Evolutionary conservation across 768 basidiomycete genomes (phyloP), one percentile per base, ranked within the genome.

Genomic region (Clitopilus passeckerianus): DNA sequence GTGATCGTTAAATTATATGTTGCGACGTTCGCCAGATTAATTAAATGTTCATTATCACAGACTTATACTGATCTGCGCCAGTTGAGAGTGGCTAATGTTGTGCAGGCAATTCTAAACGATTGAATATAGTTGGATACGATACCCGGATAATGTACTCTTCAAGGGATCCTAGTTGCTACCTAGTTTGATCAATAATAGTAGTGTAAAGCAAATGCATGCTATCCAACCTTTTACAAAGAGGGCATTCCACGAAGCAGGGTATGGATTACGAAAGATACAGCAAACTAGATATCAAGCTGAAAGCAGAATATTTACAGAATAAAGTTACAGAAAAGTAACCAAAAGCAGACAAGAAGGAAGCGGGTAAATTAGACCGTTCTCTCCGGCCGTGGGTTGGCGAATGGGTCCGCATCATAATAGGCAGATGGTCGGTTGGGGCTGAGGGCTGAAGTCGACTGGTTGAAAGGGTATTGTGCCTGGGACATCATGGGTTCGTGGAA

Each of bases 1-100:
- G 86, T 59, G 30, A 43, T 22, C 6, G 57, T 27, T 3, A 33
- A 9, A 24, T 57, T 15, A 5, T 35, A 16, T 37, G 18, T 57
- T 20, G 33, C 43, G 16, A 15, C 34, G 20, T 18, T 5, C 46
- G 44, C 20, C 22, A 10, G 46, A 18, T 50, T 50, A 18, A 16
- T 20, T 33, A 53, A 24, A 53, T 62, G 33, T 60, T 58, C 3
- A 7, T 23, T 61, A 41, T 23, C 54, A 12, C 70, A 98, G 90
- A 99, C 97, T 0, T 99, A 98, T 73, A 97, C 95, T 33, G 97
- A 99, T 74, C 73, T 99, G 67, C 81, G 94, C 55, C 94, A 96
- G 69, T 71, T 99, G 63, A 81, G 90, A 60, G 96, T 98, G 34
- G 84, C 79, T 5, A 97, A 97, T 67, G 95, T 99, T 60, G 96